Percentiles rank a stretch among this genome's conserved stretches.
phyloP scores from a whole-genome alignment of 2,329 filamentous ascomycete species.

The Nigrospora oryzae region DNA sequence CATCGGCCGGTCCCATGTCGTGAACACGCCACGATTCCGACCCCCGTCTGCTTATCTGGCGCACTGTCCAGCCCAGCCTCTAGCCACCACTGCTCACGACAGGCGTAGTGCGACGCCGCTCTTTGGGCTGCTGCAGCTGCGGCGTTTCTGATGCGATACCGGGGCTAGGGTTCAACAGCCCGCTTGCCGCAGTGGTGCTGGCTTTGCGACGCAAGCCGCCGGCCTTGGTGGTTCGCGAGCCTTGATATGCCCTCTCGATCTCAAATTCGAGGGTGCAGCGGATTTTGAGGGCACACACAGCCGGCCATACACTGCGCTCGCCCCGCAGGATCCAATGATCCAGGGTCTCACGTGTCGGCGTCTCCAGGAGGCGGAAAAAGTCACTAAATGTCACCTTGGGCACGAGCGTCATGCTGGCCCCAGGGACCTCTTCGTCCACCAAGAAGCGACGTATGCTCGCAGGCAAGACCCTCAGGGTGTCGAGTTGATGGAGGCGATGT shows the following conservation, averaged over 20 bases:
- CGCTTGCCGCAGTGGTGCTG: conserved; percentile 9
- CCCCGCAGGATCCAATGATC: conserved; percentile 81
- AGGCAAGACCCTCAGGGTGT: conserved; percentile 67
- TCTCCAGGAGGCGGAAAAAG: conserved; percentile 73
- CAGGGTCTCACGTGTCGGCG: conserved; percentile 65
- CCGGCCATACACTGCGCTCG: conserved; percentile 86
- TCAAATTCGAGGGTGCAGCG: conserved; percentile 82
- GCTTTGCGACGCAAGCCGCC: conserved; percentile 37
- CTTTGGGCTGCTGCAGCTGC: too few relatives aligned
- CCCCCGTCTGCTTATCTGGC: too few relatives aligned
- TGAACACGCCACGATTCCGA: too few relatives aligned
- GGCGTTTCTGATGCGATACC: too few relatives aligned
- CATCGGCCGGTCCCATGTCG: too few relatives aligned
- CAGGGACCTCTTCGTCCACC: conserved; percentile 75
- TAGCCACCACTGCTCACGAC: too few relatives aligned
- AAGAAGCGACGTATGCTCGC: conserved; percentile 64
- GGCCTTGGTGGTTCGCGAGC: conserved; percentile 57
- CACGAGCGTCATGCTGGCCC: conserved; percentile 70
- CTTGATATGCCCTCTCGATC: conserved; percentile 76
- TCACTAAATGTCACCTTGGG: conserved; percentile 68
- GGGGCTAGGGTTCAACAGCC: too few relatives aligned
- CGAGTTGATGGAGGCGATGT: conserved; percentile 73
- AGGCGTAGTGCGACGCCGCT: too few relatives aligned
- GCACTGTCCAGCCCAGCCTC: too few relatives aligned
- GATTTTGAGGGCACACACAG: conserved; percentile 72